Evolutionary conservation across 805 yeast species (phyloP).

Genomic region (Wickerhamiella spandovensis): DNA sequence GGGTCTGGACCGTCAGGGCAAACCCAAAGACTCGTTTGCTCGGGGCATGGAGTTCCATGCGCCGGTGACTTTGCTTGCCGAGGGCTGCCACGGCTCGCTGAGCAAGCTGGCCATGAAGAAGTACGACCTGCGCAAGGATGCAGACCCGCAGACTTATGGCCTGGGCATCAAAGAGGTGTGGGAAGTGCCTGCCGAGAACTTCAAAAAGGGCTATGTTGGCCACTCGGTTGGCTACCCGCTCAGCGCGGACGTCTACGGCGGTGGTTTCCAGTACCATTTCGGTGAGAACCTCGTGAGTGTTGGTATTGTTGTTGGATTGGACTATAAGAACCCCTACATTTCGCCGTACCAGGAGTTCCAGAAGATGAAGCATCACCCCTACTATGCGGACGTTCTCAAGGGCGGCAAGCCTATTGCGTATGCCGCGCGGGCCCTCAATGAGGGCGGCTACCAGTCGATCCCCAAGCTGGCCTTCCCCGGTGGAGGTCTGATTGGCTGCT

Average conservation of each 20-base stretch:
- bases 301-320: constrained; percentile 91
- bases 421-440: constrained; percentile 93
- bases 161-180: constrained; percentile 93
- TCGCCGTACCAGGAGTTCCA: constrained; percentile 96
- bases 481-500: constrained; percentile 85
- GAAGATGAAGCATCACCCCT: constrained; percentile 84
- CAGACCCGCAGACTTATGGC: constrained; percentile 81
- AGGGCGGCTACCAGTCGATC: constrained; percentile 90
- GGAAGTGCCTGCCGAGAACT: constrained; percentile 79
- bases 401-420: constrained; percentile 91
- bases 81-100: constrained; percentile 97
- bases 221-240: constrained; percentile 90
- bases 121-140: constrained; percentile 50
- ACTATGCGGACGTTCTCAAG: constrained; percentile 53
- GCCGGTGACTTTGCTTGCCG: constrained; percentile 77
- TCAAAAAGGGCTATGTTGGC: constrained; percentile 64
- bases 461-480: constrained; percentile 92
- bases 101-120: constrained; percentile 62
- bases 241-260: constrained; percentile 66
- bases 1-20: constrained; percentile 67
- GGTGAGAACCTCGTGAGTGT: constrained; percentile 86
- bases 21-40: constrained; percentile 74
- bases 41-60: constrained; percentile 97
- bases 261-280: constrained; percentile 94
- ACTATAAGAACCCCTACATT: constrained; percentile 86